Conservation (phyloP, 2,329 filamentous ascomycete genomes). For the Pyrenochaeta sp. region DNA sequence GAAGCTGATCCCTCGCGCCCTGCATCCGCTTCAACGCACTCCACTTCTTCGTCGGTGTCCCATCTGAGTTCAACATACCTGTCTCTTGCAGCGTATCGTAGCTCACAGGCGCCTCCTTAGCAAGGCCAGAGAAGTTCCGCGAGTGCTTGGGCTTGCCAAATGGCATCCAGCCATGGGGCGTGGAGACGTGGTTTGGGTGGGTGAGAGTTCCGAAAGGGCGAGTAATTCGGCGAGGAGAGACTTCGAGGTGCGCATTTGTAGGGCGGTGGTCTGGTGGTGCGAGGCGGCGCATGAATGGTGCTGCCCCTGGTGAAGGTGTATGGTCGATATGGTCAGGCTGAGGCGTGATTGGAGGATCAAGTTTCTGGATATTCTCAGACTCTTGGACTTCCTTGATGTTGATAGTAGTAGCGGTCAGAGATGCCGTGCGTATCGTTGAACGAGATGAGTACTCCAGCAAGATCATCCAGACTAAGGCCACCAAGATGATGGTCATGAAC, state of each 20-base stretch:
- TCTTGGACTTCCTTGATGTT: neutral
- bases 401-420: neutral
- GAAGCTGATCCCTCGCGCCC: no score
- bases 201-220: neutral
- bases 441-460: neutral
- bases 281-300: conserved; percentile 2
- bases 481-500: neutral
- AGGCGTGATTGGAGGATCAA: no score
- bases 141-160: neutral
- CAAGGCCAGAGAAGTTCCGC: neutral
- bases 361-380: no score
- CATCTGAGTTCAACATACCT: neutral
- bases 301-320: neutral
- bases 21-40: neutral
- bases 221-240: neutral
- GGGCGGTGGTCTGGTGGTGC: neutral
- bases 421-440: neutral
- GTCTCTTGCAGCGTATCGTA: neutral
- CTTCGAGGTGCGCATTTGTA: conserved; percentile 1
- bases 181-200: neutral
- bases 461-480: neutral
- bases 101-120: neutral
- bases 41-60: neutral
- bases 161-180: neutral
- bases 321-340: no score